These are phyloP conservation scores for Tulasnella sp. DNA, from an alignment of 768 basidiomycete species.

Conservation along the genomic window DNA sequence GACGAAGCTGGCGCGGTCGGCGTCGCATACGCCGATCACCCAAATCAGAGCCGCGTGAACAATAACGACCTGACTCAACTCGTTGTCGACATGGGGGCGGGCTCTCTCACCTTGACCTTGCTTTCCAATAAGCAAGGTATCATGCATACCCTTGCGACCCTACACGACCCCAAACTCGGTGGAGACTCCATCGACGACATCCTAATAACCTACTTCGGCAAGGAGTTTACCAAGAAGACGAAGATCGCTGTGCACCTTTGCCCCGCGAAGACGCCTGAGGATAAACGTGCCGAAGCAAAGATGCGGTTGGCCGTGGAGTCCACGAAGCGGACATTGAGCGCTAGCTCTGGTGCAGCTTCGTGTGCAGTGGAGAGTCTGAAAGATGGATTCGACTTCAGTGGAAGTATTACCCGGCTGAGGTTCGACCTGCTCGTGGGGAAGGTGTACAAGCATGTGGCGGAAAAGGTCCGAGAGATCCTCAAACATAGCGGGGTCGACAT, in stretches of 20 bases:
- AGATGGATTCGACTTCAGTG: slow-evolving; percentile 84
- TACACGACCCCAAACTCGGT: slow-evolving; percentile 35
- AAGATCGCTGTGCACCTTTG: slow-evolving; percentile 58
- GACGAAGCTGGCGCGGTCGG: slow-evolving; percentile 76
- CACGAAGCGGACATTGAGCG: slow-evolving; percentile 86
- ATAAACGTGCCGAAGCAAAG: slow-evolving; percentile 86
- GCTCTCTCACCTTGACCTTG: slow-evolving; percentile 55
- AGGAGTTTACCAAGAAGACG: slow-evolving; percentile 96
- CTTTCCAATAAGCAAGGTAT: slow-evolving; percentile 66
- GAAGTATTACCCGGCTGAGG: slow-evolving; percentile 45
- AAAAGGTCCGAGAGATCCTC: slow-evolving; percentile 16
- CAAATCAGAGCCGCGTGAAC: slow-evolving; percentile 13
- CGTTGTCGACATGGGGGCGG: slow-evolving; percentile 70
- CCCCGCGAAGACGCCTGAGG: slow-evolving; percentile 44
- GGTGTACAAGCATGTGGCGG: slow-evolving; percentile 20
- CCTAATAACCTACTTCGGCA: slow-evolving; percentile 82
- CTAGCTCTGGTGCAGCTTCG: slow-evolving; percentile 75
- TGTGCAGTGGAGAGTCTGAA: slow-evolving; percentile 91
- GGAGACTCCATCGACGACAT: slow-evolving; percentile 68
- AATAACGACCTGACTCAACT: slow-evolving; percentile 59
- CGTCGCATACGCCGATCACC: slow-evolving; percentile 29
- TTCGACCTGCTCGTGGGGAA: slow-evolving; percentile 22
- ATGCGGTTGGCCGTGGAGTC: slow-evolving; percentile 86
- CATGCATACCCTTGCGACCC: slow-evolving; percentile 44
- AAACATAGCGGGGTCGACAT: slow-evolving; percentile 15